Percentiles rank a stretch among this genome's conserved stretches.
Conservation (phyloP, 495 filamentous ascomycete species). For the Aspergillus carlsbadensis region DNA sequence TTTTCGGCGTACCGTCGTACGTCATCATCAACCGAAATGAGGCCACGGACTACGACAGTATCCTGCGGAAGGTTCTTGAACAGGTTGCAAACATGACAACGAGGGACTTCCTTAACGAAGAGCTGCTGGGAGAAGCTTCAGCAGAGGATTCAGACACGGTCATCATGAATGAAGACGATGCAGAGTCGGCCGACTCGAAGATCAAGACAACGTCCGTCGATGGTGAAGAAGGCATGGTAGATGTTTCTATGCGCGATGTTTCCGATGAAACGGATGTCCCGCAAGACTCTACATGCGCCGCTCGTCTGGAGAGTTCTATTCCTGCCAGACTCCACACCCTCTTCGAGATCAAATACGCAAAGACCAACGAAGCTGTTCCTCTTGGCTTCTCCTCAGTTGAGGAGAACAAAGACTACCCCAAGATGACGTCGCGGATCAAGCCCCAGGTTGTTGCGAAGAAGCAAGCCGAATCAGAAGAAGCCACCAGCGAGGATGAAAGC, state of each 20-base stretch:
- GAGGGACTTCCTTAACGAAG: conserved; percentile 55
- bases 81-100: conserved; percentile 62
- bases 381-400: conserved; percentile 61
- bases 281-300: conserved; percentile 15
- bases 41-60: conserved; percentile 54
- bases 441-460: conserved; percentile 4
- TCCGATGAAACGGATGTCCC: conserved; percentile 29
- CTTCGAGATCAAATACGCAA: conserved; percentile 67
- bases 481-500: conserved; percentile 13
- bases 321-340: conserved; percentile 60
- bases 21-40: conserved; percentile 63
- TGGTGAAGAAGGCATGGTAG: conserved; percentile 87
- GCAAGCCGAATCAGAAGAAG: not conserved
- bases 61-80: conserved; percentile 60
- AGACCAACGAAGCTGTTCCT: conserved; percentile 54
- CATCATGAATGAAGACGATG: conserved; percentile 70
- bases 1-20: conserved; percentile 59
- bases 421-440: conserved; percentile 52
- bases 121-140: conserved; percentile 31
- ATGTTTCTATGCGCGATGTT: conserved; percentile 79
- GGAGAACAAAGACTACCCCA: conserved; percentile 54
- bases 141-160: conserved; percentile 71
- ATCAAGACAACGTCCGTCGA: conserved; percentile 75
- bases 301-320: conserved; percentile 46
- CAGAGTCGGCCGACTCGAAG: conserved; percentile 65